A percentile compares a stretch with the other conserved stretches of the same genome.
Conservation (phyloP, 257 asterid genomes). For the Nyctanthes arbortristis region DNA sequence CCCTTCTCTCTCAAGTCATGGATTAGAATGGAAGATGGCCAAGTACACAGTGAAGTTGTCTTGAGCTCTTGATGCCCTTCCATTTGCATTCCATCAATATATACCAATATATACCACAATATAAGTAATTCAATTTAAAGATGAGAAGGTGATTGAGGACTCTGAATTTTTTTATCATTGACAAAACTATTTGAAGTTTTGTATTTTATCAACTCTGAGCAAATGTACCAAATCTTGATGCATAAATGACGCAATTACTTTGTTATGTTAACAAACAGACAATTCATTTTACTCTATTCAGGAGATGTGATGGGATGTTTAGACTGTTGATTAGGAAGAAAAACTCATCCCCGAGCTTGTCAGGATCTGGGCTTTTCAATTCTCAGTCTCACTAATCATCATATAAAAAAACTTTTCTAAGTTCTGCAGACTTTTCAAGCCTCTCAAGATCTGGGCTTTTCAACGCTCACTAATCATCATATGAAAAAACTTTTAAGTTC, state of each 20-base stretch:
- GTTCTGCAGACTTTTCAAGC: too few relatives aligned
- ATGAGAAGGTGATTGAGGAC: background rate
- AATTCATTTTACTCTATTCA: too few relatives aligned
- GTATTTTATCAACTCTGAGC: background rate
- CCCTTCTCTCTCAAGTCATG: slow-evolving; percentile 78
- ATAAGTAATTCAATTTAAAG: background rate
- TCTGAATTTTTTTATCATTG: background rate
- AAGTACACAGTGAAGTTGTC: slow-evolving; percentile 51
- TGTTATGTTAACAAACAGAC: background rate
- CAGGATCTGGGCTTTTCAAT: too few relatives aligned
- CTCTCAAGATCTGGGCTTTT: too few relatives aligned
- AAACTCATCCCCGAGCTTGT: too few relatives aligned
- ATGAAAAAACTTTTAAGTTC: too few relatives aligned
- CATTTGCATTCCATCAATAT: background rate
- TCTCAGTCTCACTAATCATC: too few relatives aligned
- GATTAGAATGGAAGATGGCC: slow-evolving; percentile 90
- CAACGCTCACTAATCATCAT: too few relatives aligned
- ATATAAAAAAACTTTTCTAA: too few relatives aligned
- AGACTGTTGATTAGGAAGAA: too few relatives aligned
- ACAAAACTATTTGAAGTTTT: background rate
- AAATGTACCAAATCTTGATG: background rate
- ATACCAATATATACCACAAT: background rate
- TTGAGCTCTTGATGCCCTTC: slow-evolving; percentile 46
- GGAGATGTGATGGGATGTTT: too few relatives aligned
- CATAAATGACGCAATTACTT: background rate